Base-by-base conservation (phyloP, 257 asterid species). In the Nicotiana paniculata region DNA sequence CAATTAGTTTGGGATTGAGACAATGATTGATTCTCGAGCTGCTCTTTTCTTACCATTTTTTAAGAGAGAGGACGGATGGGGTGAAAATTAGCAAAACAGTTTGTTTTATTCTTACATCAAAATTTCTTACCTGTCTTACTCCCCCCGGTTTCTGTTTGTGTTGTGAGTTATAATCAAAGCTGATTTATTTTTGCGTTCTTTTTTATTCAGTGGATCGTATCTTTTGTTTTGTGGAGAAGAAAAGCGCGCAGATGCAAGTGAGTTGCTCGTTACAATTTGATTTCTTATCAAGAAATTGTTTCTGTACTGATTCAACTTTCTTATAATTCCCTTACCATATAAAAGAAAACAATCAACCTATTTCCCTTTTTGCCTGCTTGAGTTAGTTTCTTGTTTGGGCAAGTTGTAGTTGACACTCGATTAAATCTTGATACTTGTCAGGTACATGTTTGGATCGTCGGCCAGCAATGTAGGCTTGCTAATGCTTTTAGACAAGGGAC, bases 161-260 rank as follows among this genome's bases (percentile, higher is more conserved):
- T 26, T 75, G 3, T 75, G 63, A 28, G 28, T 48, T 74, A 74
- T 51, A 74, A 1, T 3, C 8, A 1, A 15, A 77, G 86, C 89
- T 91, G 88, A 91, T 83, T 37, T 62, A 18, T 46, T 77, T 37
- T 32, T 65, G 62, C 84, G 69, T 76, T 67, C 18, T 84, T 77
- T 88, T 81, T 48, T 86, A 69, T 88, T 68, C 97, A 96, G 99
- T 94, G 95, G 98, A 81, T 94, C 35, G 55, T 84, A 26, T 91
- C 96, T 82, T 78, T 93, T 82, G 86, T 93, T 81, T 88, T 89
- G 86, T 93, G 99, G 97, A 94, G 91, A 88, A 90, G 82, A 84
- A 94, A 86, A 89, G 91, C 93, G 18, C 91, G 91, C 78, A 90
- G 87, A 86, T 90, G 95, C 97, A 96, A 86, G 98, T 96, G 86